These are phyloP conservation scores for Stachybotrys chartarum DNA, from an alignment of 2,329 filamentous ascomycete species.

Conservation along the genomic window DNA sequence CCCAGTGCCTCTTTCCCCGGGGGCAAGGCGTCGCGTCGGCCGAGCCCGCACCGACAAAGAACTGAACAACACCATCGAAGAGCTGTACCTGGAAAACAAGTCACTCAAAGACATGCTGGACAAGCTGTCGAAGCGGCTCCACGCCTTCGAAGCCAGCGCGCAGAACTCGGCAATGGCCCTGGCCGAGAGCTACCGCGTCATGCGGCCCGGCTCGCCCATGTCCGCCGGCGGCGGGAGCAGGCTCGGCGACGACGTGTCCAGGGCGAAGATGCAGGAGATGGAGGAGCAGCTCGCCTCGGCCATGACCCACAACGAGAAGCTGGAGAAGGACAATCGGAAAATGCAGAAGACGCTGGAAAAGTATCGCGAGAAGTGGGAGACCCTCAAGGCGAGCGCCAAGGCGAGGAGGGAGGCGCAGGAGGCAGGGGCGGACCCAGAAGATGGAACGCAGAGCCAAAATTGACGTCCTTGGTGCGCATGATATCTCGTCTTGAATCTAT, in stretches of 20 bases:
- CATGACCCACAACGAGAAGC: conserved; percentile 53
- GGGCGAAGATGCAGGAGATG: conserved; percentile 52
- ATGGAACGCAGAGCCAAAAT: conserved; percentile 5
- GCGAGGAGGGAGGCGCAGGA: conserved; percentile 40
- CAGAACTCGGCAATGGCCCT: conserved; percentile 82
- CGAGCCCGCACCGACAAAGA: conserved; percentile 35
- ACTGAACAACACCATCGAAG: conserved; percentile 68
- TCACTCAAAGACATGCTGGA: conserved; percentile 80
- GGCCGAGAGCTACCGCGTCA: conserved; percentile 70
- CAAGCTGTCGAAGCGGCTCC: conserved; percentile 77
- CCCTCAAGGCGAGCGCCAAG: conserved; percentile 54
- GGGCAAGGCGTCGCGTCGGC: conserved; percentile 30
- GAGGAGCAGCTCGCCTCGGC: conserved; percentile 57
- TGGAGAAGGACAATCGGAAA: conserved; percentile 56
- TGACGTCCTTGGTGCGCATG: not conserved
- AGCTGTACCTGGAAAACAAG: conserved; percentile 81
- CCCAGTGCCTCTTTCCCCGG: conserved; percentile 35
- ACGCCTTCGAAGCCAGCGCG: conserved; percentile 86
- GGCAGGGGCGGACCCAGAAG: conserved; percentile 24
- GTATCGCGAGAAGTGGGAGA: conserved; percentile 55
- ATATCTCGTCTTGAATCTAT: not conserved
- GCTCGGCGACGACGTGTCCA: conserved; percentile 27
- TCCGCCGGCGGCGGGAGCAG: conserved; percentile 17
- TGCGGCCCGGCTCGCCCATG: conserved; percentile 48
- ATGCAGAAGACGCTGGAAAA: conserved; percentile 49